Conservation (phyloP, 2,329 filamentous ascomycete species). For the Sporothrix sp. region DNA sequence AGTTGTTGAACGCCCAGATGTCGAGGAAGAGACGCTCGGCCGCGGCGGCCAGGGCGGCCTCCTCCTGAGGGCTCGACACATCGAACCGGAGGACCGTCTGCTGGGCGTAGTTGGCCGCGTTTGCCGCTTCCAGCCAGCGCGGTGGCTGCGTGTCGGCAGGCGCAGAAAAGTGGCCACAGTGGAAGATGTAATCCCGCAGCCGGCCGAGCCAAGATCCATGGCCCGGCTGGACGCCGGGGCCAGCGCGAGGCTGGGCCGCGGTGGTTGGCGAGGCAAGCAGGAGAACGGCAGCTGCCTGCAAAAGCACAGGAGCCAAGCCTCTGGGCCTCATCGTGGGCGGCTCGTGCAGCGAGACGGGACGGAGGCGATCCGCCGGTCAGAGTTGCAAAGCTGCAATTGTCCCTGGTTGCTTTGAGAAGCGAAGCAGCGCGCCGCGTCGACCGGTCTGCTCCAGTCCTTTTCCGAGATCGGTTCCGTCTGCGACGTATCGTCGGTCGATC, state of each 20-base stretch:
- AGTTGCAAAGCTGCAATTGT: too few relatives aligned
- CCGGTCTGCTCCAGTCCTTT: too few relatives aligned
- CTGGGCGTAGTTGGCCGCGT: slow-evolving; percentile 49
- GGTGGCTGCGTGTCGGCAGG: neutral
- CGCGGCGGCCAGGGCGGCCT: slow-evolving; percentile 61
- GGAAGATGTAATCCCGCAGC: slow-evolving; percentile 32
- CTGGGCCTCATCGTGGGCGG: slow-evolving; percentile 7
- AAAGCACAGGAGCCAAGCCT: neutral
- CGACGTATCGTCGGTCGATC: too few relatives aligned
- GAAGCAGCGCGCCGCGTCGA: too few relatives aligned
- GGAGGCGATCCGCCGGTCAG: neutral
- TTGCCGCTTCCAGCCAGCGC: slow-evolving; percentile 20
- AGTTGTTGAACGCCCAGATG: slow-evolving; percentile 74
- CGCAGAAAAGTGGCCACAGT: neutral
- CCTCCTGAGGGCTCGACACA: slow-evolving; percentile 58
- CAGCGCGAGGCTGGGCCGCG: neutral
- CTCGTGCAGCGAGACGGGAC: neutral
- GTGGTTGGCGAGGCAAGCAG: slow-evolving; percentile 1
- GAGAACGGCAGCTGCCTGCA: neutral
- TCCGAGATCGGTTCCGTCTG: too few relatives aligned
- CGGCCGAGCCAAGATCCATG: slow-evolving; percentile 29
- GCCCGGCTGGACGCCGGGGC: neutral
- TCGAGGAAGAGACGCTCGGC: slow-evolving; percentile 71
- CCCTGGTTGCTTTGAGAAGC: too few relatives aligned
- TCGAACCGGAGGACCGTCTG: slow-evolving; percentile 89